Evolutionary conservation across 2,329 filamentous ascomycete genomes (phyloP).

Genomic region (Epichloe aotearoae): DNA sequence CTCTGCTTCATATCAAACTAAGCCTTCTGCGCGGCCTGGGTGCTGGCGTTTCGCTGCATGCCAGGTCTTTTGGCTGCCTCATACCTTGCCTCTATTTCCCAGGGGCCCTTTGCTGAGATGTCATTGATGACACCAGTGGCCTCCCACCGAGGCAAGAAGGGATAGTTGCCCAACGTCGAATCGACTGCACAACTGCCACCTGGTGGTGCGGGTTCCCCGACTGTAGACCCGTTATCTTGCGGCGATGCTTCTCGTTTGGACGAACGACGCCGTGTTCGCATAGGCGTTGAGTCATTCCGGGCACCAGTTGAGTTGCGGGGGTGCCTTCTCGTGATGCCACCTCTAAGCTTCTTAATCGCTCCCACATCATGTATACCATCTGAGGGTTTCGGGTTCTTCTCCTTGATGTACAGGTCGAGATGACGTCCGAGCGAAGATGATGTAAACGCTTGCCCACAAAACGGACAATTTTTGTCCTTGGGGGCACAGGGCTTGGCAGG

Average conservation of each 20-base stretch:
- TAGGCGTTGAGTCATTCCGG: conserved; percentile 46
- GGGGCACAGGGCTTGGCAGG: conserved; percentile 31
- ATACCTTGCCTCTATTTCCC: conserved; percentile 20
- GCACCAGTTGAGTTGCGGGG: conserved; percentile 47
- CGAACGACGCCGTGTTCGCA: conserved; percentile 32
- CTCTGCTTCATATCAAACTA: conserved; percentile 52
- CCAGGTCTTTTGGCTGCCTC: conserved; percentile 23
- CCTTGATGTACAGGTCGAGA: conserved; percentile 85
- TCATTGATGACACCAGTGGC: conserved; percentile 68
- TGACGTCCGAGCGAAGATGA: conserved; percentile 88
- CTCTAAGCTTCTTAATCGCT: conserved; percentile 71
- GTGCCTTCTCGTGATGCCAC: conserved; percentile 76
- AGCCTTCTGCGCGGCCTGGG: conserved; percentile 41
- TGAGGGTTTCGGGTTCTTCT: conserved; percentile 76
- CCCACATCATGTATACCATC: conserved; percentile 87
- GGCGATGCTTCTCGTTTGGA: conserved; percentile 25
- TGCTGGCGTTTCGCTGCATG: conserved; percentile 31
- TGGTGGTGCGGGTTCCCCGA: conserved; percentile 26
- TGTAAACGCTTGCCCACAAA: conserved; percentile 80
- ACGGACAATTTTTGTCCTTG: conserved; percentile 83
- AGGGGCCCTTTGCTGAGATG: conserved; percentile 34
- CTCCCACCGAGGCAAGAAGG: conserved; percentile 55
- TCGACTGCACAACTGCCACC: conserved; percentile 30
- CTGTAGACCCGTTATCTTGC: conserved; percentile 25
- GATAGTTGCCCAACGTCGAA: conserved; percentile 39